Base-by-base conservation (phyloP, 441 rosid genomes). In the Theobroma grandiflorum region DNA sequence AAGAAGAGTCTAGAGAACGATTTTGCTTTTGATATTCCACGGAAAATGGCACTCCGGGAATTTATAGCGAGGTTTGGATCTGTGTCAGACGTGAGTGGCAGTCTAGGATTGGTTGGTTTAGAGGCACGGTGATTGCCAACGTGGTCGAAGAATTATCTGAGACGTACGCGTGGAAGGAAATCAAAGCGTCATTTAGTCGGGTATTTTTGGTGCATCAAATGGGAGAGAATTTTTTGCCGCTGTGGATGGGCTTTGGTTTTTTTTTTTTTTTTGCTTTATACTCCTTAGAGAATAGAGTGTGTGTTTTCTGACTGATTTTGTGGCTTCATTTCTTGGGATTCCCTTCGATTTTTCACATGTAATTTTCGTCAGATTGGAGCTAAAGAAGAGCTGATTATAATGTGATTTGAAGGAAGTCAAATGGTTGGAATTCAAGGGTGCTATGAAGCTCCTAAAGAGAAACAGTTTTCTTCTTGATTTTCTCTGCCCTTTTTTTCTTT, bases 231-330 rank as follows among this genome's bases (percentile, higher is more conserved):
- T 72, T 69, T 14, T 15, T 2, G 63, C 11, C 6, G 16, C 16
- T 2, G 8, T 5, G 9, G 58, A 2, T 35, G 8, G 38, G 52
- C 35, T 26, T 37, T 33, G 9, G 63, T 73, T 53, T 18, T 57
- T 72, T 72, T 69, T 26, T 67, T 67, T 33, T 55, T 6, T 33
- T 26, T 43, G 3, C 0, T 57, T 67, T 38, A 61, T 18, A n/a
- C n/a, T 42, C 4, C 2, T 33, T 14, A 26, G 31, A 26, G 31
- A 26, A 26, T 0, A 18, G 16, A 4, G 15, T 1, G n/a, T 87
- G 93, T 91, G 96, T 83, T 90, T 91, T 85, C 81, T 78, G 47
- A 50, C 7, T 47, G 37, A 69, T 4, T 74, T 87, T 79, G 65
- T 69, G 70, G 38, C 31, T 45, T 20, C 22, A 72, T 71, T 80